Conservation (phyloP, 2,329 filamentous ascomycete species). For the Xylariaceae sp. region DNA sequence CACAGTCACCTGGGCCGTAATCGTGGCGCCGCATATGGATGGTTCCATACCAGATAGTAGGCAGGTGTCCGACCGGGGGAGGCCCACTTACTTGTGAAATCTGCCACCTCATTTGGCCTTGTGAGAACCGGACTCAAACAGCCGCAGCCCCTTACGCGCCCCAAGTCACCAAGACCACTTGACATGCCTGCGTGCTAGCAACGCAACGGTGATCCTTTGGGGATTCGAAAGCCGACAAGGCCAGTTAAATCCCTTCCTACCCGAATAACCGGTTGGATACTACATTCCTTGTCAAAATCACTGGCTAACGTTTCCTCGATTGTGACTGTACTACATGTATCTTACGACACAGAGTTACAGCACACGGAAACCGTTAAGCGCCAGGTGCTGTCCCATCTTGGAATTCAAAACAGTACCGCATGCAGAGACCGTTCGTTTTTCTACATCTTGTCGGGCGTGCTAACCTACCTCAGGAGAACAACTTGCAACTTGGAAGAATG, state of each 20-base stretch:
- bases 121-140: not conserved
- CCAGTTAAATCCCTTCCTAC: not conserved
- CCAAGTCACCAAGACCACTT: slow-evolving; percentile 6
- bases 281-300: slow-evolving; percentile 2
- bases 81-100: slow-evolving; percentile 6
- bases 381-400: slow-evolving; percentile 23
- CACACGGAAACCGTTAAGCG: slow-evolving; percentile 23
- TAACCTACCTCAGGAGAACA: too few species aligned
- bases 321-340: not conserved
- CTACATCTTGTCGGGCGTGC: not conserved
- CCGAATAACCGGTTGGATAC: slow-evolving; percentile 2
- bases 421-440: not conserved
- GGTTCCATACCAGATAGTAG: too few species aligned
- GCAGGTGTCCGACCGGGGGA: too few species aligned
- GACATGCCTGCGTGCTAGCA: not conserved
- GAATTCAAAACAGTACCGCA: slow-evolving; percentile 22
- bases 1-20: too few species aligned
- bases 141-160: slow-evolving; percentile 4
- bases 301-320: slow-evolving; percentile 1
- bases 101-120: slow-evolving; percentile 5
- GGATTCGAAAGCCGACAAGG: not conserved
- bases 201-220: not conserved
- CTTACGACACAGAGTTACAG: too few species aligned
- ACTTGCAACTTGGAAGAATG: too few species aligned
- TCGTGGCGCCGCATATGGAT: too few species aligned